Evolutionary conservation across 306 rosid species (phyloP).

Genomic region (Quercus mongolica): DNA sequence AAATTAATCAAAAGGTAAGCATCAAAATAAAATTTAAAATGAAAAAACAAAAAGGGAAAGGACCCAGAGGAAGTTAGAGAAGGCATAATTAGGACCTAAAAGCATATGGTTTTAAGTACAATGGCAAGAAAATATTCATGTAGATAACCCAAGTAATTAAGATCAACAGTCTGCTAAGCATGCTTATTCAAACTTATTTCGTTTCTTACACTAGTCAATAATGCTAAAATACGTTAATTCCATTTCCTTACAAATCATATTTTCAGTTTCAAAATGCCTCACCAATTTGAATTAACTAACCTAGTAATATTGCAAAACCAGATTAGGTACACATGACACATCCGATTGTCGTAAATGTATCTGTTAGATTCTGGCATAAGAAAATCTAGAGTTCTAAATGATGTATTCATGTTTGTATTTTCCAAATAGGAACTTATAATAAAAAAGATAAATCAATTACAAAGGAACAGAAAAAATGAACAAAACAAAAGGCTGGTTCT

Average conservation of each 20-base stretch:
- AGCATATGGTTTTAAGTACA: neutral
- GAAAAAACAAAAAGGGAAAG: neutral
- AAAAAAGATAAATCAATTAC: neutral
- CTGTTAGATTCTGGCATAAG: neutral
- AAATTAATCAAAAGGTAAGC: neutral
- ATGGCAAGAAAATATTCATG: neutral
- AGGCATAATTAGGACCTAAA: neutral
- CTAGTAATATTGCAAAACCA: neutral
- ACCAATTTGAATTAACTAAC: neutral
- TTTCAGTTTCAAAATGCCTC: neutral
- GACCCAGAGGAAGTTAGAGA: neutral
- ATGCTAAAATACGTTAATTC: neutral
- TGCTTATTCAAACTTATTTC: neutral
- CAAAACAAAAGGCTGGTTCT: neutral
- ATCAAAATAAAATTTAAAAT: neutral
- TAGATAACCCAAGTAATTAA: neutral
- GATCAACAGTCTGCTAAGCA: neutral
- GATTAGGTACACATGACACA: neutral
- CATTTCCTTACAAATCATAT: neutral
- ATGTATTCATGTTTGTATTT: neutral
- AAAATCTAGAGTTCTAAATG: neutral
- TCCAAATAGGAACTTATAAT: neutral
- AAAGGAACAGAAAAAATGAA: neutral
- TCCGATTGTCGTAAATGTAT: neutral
- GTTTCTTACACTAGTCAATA: neutral